These are phyloP conservation scores for Pseudocercospora pini-densiflorae DNA, from an alignment of 2,329 filamentous ascomycete species.

Conservation along the genomic window DNA sequence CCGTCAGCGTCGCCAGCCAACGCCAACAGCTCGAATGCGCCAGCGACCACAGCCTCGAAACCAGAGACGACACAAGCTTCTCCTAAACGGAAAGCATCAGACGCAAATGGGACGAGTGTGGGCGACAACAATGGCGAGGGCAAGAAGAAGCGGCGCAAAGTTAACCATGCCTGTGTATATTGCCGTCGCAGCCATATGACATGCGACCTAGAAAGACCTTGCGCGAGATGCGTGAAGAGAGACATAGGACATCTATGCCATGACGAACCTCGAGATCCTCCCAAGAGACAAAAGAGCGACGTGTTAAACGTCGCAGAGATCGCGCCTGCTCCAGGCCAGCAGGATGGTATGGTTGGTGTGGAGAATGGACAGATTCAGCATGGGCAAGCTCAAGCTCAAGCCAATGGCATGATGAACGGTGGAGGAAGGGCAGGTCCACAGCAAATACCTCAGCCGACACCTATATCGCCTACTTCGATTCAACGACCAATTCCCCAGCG, in stretches of 20 bases:
- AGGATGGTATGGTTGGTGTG: slow-evolving; percentile 30
- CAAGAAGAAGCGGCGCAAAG: slow-evolving; percentile 57
- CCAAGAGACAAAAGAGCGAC: slow-evolving; percentile 75
- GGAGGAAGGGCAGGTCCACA: slow-evolving; percentile 40
- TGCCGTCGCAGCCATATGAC: slow-evolving; percentile 61
- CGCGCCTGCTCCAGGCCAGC: slow-evolving; percentile 34
- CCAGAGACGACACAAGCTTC: slow-evolving; percentile 2
- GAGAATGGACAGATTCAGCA: slow-evolving; percentile 23
- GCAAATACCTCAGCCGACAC: slow-evolving; percentile 73
- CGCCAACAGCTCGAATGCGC: slow-evolving; percentile 6
- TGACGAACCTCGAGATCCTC: slow-evolving; percentile 89
- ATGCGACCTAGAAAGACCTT: slow-evolving; percentile 77
- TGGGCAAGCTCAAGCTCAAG: slow-evolving; percentile 20
- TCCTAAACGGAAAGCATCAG: slow-evolving; percentile 19
- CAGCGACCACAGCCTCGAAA: slow-evolving; percentile 1
- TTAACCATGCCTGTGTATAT: slow-evolving; percentile 61
- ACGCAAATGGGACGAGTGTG: slow-evolving; percentile 6
- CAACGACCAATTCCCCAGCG: slow-evolving; percentile 53
- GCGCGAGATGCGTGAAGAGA: slow-evolving; percentile 95
- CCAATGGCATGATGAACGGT: slow-evolving; percentile 12
- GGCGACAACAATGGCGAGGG: slow-evolving; percentile 27
- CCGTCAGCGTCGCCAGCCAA: slow-evolving; percentile 5
- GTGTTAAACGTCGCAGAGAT: slow-evolving; percentile 40
- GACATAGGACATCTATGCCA: slow-evolving; percentile 99
- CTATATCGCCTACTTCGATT: slow-evolving; percentile 65